Percentiles rank a stretch among this genome's conserved stretches.
These are phyloP conservation scores for Pichia sp. DNA, from an alignment of 1,139 yeast genomes.

Conservation along the genomic window DNA sequence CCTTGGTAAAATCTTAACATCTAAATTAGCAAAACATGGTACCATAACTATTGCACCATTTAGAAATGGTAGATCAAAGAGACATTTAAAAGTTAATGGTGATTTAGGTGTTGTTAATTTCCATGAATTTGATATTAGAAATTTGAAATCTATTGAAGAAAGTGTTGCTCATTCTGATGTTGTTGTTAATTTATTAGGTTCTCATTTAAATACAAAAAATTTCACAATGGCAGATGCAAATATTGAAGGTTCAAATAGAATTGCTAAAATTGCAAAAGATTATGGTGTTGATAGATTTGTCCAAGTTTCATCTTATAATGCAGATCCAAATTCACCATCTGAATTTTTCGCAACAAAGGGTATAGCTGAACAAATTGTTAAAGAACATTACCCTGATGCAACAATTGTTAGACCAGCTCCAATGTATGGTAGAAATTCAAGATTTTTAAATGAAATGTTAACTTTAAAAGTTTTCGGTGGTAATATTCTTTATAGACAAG, in stretches of 20 bases:
- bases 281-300: constrained; percentile 69
- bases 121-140: constrained; percentile 78
- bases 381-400: constrained; percentile 61
- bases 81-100: constrained; percentile 77
- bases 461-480: constrained; percentile 37
- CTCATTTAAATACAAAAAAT: constrained; percentile 72
- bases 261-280: constrained; percentile 65
- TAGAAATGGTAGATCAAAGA: constrained; percentile 72
- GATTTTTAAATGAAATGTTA: constrained; percentile 58
- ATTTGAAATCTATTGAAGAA: constrained; percentile 68
- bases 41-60: constrained; percentile 70
- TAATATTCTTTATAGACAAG: constrained; percentile 53
- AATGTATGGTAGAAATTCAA: constrained; percentile 71
- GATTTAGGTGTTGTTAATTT: constrained; percentile 84
- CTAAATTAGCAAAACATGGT: constrained; percentile 77
- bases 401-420: constrained; percentile 86
- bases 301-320: constrained; percentile 78
- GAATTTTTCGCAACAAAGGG: constrained; percentile 76
- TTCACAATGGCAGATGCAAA: constrained; percentile 78
- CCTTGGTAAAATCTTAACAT: constrained; percentile 64
- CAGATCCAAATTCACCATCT: constrained; percentile 61
- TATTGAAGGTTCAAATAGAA: constrained; percentile 70
- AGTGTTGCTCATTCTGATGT: constrained; percentile 77
- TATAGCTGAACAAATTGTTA: constrained; percentile 65
- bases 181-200: constrained; percentile 74